Conservation (phyloP, 2,329 filamentous ascomycete species). For the Calycina herbarum region DNA sequence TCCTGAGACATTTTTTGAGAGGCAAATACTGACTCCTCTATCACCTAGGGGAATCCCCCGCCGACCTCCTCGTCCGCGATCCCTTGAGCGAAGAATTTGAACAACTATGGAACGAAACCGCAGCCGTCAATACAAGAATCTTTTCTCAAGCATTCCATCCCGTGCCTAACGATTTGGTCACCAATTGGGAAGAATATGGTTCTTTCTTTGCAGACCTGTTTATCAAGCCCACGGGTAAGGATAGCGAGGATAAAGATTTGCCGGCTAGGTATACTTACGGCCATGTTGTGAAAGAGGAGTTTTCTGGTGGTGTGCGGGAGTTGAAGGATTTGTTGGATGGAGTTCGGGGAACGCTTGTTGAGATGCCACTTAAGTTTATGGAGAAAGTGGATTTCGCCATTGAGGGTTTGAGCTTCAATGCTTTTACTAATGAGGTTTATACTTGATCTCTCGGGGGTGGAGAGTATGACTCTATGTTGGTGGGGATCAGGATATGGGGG, state of each 20-base stretch:
- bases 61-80: conserved; percentile 70
- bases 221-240: conserved; percentile 49
- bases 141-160: conserved; percentile 82
- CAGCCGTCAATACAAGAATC: conserved; percentile 74
- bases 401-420: conserved; percentile 72
- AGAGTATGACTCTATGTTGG: too few relatives aligned
- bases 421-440: conserved; percentile 71
- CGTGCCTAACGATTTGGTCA: conserved; percentile 68
- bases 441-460: conserved; percentile 43
- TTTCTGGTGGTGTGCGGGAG: conserved; percentile 70
- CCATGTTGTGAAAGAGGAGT: conserved; percentile 80
- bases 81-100: conserved; percentile 69
- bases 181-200: conserved; percentile 73
- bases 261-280: conserved; percentile 74
- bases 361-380: conserved; percentile 90
- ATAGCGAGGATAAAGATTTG: conserved; percentile 42
- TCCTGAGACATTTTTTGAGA: too few relatives aligned
- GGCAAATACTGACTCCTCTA: too few relatives aligned
- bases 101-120: conserved; percentile 70
- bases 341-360: conserved; percentile 71
- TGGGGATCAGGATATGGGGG: not conserved
- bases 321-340: conserved; percentile 68
- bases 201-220: conserved; percentile 70
- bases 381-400: conserved; percentile 82
- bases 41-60: conserved; percentile 55